These are phyloP conservation scores for Ophiostoma montium DNA, from an alignment of 2,329 filamentous ascomycete species.

Conservation along the genomic window DNA sequence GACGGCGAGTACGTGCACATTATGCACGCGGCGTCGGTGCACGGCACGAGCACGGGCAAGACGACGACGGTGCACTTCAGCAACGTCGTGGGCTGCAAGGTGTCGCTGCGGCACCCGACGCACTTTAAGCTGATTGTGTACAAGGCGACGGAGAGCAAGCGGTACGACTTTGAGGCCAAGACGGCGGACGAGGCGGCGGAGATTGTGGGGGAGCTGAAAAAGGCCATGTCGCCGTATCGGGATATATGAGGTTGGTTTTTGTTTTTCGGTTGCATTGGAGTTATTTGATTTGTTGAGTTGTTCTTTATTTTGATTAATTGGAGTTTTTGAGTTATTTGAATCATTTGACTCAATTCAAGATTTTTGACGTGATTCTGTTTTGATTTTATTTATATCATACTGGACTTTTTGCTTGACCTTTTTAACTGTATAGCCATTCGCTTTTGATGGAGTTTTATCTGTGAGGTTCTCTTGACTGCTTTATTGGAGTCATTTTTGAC, in stretches of 20 bases:
- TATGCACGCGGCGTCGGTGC: conserved; percentile 46
- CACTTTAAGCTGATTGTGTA: conserved; percentile 63
- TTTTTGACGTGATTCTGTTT: not conserved
- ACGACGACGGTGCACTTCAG: conserved; percentile 72
- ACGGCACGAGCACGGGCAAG: conserved; percentile 56
- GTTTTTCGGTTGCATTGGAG: not conserved
- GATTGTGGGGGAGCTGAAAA: conserved; percentile 66
- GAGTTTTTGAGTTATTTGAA: not conserved
- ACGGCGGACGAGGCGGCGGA: conserved; percentile 59
- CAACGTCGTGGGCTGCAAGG: conserved; percentile 70
- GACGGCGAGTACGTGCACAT: conserved; percentile 82
- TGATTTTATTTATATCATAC: not conserved
- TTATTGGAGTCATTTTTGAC: too few relatives aligned
- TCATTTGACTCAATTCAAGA: not conserved
- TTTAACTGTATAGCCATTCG: too few relatives aligned
- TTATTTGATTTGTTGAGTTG: not conserved
- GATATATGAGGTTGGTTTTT: conserved; percentile 24
- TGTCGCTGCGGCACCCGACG: conserved; percentile 64
- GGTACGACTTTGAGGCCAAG: conserved; percentile 75
- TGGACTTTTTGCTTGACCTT: not conserved
- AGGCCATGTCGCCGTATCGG: conserved; percentile 54
- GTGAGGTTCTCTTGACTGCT: too few relatives aligned
- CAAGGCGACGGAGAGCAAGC: conserved; percentile 60
- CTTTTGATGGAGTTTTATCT: too few relatives aligned
- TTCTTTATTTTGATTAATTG: not conserved